A percentile compares a stretch with the other conserved stretches of the same genome.
These are phyloP conservation scores for Noccaea bulbosa DNA, from an alignment of 345 rosid genomes.

Conservation along the genomic window DNA sequence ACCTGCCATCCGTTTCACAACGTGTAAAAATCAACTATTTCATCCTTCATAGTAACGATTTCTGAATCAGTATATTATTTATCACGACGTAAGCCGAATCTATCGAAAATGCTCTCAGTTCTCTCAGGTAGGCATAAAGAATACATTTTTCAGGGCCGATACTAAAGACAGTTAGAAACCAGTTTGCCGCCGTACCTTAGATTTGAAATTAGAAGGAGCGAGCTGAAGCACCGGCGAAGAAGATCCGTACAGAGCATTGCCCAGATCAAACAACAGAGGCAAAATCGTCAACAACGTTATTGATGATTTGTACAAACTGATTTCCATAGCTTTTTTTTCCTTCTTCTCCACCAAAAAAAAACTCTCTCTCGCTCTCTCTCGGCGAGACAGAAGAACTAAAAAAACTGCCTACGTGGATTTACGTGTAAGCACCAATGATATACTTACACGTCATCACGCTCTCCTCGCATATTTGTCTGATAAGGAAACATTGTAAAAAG, in stretches of 20 bases:
- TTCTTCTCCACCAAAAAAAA: constrained; percentile 35
- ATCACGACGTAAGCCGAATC: too few relatives aligned
- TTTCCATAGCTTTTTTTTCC: neutral
- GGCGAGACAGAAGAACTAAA: constrained; percentile 15
- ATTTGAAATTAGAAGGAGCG: constrained; percentile 87
- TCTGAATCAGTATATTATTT: too few relatives aligned
- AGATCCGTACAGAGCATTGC: constrained; percentile 71
- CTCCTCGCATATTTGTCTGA: neutral
- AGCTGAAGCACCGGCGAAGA: constrained; percentile 94
- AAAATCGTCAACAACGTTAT: constrained; percentile 34
- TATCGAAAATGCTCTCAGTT: too few relatives aligned
- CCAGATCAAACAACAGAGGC: constrained; percentile 35
- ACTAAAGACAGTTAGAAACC: neutral
- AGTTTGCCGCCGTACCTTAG: constrained; percentile 59
- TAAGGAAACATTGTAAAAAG: neutral
- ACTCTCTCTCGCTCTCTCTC: neutral
- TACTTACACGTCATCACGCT: constrained; percentile 48
- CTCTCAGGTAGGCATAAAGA: too few relatives aligned
- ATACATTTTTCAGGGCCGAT: too few relatives aligned
- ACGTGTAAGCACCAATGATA: constrained; percentile 66
- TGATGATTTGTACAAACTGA: constrained; percentile 46
- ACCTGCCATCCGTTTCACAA: constrained; percentile 50
- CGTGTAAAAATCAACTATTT: neutral
- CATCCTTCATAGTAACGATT: neutral
- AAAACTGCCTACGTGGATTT: constrained; percentile 20